Evolutionary conservation across 2,329 filamentous ascomycete species (phyloP).

Genomic region (Fusarium sp.): DNA sequence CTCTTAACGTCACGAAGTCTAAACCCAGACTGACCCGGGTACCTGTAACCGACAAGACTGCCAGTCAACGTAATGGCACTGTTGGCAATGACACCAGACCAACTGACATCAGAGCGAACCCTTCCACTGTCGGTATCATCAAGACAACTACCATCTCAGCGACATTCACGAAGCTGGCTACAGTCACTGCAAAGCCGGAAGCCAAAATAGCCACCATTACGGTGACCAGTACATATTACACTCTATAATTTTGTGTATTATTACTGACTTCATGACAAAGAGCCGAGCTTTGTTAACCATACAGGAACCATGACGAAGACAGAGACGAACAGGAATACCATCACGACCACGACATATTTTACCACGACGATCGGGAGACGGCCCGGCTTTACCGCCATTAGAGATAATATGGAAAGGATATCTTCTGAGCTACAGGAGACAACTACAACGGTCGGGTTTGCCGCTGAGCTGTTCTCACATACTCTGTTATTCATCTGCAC

Average conservation of each 20-base stretch:
- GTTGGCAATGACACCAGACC: rapidly evolving
- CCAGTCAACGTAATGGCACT: background rate
- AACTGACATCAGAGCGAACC: background rate
- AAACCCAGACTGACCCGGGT: rapidly evolving
- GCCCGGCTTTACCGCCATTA: background rate
- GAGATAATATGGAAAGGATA: background rate
- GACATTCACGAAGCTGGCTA: background rate
- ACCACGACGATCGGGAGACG: background rate
- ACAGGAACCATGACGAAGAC: rapidly evolving
- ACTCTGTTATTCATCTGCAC: background rate
- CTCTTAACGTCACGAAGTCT: background rate
- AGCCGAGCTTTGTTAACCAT: rapidly evolving
- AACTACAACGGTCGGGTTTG: background rate
- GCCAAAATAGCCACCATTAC: background rate
- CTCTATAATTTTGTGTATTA: rapidly evolving
- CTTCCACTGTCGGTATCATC: no score
- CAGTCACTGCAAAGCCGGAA: background rate
- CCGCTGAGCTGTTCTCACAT: background rate
- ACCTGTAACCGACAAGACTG: rapidly evolving
- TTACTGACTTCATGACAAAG: rapidly evolving
- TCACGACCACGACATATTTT: background rate
- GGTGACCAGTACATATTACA: background rate
- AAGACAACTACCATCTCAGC: background rate
- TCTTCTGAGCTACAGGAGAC: rapidly evolving
- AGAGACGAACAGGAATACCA: rapidly evolving